Percentiles rank a stretch among this genome's conserved stretches.
These are phyloP conservation scores for Chlamydomonas sp. DNA, from an alignment of 139 green algal species.

Conservation along the genomic window DNA sequence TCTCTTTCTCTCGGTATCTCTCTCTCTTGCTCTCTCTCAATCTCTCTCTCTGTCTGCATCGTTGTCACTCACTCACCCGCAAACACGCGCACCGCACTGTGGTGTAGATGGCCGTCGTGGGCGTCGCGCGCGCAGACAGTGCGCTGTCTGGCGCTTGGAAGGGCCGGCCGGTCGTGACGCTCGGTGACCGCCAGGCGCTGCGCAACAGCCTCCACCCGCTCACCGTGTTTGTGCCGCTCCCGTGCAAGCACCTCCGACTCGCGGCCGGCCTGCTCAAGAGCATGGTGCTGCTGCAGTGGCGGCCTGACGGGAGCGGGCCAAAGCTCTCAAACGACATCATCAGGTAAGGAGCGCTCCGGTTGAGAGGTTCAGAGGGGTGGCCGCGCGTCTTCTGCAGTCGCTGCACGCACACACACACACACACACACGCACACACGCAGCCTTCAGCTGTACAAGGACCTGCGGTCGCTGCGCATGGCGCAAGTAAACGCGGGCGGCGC, in stretches of 20 bases:
- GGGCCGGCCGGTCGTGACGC: constrained; percentile 42
- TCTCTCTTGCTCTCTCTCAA: no score
- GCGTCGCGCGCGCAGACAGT: constrained; percentile 20
- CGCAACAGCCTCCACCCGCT: constrained; percentile 36
- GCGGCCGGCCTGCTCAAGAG: constrained; percentile 27
- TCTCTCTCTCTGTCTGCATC: no score
- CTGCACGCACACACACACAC: no score
- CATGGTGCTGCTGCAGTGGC: constrained; percentile 30
- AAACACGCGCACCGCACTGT: no score
- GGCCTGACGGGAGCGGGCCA: background rate
- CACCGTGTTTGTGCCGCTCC: constrained; percentile 22
- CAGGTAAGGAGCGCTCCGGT: constrained; percentile 1
- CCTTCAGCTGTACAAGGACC: no score
- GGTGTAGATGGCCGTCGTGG: constrained; percentile 43
- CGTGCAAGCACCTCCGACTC: constrained; percentile 24
- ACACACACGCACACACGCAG: no score
- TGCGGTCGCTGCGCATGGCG: no score
- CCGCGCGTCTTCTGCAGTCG: no score
- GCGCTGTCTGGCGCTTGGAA: constrained; percentile 45
- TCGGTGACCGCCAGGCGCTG: constrained; percentile 28
- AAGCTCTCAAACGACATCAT: constrained; percentile 10
- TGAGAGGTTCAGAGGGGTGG: no score
- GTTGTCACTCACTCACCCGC: no score
- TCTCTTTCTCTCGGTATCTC: no score
- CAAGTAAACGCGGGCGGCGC: no score